Evolutionary conservation across 352 stramenopile genomes (phyloP).

Genomic region (Phytophthora hibernalis): DNA sequence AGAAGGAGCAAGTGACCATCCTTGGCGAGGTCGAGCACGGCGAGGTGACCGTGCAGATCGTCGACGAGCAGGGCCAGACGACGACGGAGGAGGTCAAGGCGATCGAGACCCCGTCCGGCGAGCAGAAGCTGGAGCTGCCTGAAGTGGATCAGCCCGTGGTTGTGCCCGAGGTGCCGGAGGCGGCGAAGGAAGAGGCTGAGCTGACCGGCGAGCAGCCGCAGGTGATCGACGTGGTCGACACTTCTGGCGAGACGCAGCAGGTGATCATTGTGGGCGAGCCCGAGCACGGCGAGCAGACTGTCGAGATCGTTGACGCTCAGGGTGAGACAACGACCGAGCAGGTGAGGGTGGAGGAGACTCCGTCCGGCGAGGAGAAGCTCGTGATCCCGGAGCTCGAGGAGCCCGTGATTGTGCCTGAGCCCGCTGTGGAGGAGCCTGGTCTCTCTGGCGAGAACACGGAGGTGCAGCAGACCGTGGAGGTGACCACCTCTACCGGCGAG

Average conservation of each 20-base stretch:
- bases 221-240: constrained; percentile 20
- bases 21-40: constrained; percentile 1
- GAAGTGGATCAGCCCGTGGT: constrained; percentile 12
- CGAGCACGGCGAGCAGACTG: constrained; percentile 15
- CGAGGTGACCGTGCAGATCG: constrained; percentile 3
- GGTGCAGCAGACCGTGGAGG: background rate
- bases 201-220: constrained; percentile 1
- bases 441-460: background rate
- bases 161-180: constrained; percentile 12
- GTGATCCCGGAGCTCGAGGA: background rate
- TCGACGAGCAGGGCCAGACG: background rate
- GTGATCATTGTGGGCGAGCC: constrained; percentile 13
- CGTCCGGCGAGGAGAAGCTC: constrained; percentile 2
- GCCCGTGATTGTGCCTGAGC: background rate
- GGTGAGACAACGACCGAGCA: constrained; percentile 1
- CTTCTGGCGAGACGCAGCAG: constrained; percentile 7
- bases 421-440: background rate
- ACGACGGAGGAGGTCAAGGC: background rate
- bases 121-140: constrained; percentile 7
- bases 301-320: constrained; percentile 13
- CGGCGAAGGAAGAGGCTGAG: constrained; percentile 38
- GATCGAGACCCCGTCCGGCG: constrained; percentile 9
- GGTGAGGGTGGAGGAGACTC: constrained; percentile 2
- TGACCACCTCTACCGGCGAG: background rate
- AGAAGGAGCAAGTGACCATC: constrained; percentile 11